Evolutionary conservation across 192 early-diverging fungal species (phyloP).

Genomic region (Gaertneriomyces semiglobifer): DNA sequence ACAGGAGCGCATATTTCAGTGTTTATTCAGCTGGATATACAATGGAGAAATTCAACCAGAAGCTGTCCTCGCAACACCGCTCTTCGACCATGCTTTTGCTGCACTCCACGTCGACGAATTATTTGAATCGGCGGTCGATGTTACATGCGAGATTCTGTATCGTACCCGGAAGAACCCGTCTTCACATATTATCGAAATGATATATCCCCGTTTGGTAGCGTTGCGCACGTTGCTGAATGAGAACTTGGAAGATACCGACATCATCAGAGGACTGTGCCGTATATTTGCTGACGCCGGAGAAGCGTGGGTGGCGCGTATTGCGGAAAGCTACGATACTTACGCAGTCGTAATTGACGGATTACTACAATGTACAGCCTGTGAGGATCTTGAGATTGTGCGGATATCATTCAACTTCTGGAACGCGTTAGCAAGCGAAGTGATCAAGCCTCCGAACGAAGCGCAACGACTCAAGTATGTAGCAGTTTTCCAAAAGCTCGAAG

Average conservation of each 20-base stretch:
- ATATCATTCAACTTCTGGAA: conserved; percentile 95
- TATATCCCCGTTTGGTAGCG: conserved; percentile 53
- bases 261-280: conserved; percentile 74
- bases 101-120: conserved; percentile 65
- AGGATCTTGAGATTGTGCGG: conserved; percentile 78
- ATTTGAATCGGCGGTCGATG: conserved; percentile 82
- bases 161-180: conserved; percentile 26
- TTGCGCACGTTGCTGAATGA: conserved; percentile 36
- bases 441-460: conserved; percentile 32
- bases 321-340: conserved; percentile 65
- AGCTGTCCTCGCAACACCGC: conserved; percentile 59
- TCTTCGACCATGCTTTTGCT: conserved; percentile 70
- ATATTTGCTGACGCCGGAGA: conserved; percentile 91
- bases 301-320: conserved; percentile 73
- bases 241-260: conserved; percentile 74
- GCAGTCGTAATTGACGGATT: conserved; percentile 75
- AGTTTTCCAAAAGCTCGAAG: conserved; percentile 67
- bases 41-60: conserved; percentile 71
- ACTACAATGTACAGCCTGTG: conserved; percentile 72
- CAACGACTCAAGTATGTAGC: conserved; percentile 46
- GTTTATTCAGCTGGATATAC: conserved; percentile 81
- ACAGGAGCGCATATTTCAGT: conserved; percentile 36
- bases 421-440: conserved; percentile 60
- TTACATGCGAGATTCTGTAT: conserved; percentile 73
- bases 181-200: conserved; percentile 56